These are phyloP conservation scores for Chlamydomonas sp. DNA, from an alignment of 139 green algal genomes.

Conservation along the genomic window DNA sequence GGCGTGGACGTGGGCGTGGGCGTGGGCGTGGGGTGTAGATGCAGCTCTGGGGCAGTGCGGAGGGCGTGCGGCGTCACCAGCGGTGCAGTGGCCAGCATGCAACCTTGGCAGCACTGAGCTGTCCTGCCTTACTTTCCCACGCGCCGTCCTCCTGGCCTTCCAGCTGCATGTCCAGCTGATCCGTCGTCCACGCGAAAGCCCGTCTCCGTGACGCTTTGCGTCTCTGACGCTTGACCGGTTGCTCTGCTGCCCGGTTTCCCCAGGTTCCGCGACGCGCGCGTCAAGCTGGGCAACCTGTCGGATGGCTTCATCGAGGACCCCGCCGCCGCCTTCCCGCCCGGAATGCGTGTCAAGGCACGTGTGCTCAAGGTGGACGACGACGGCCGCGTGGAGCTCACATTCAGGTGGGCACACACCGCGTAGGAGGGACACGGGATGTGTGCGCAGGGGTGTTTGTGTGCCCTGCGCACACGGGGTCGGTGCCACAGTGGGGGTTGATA, in stretches of 20 bases:
- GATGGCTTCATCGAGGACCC: constrained; percentile 88
- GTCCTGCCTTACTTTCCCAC: too few species aligned
- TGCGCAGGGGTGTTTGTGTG: too few species aligned
- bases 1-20: too few species aligned
- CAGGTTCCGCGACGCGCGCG: constrained; percentile 65
- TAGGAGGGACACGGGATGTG: too few species aligned
- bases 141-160: too few species aligned
- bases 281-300: constrained; percentile 86
- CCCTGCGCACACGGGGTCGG: too few species aligned
- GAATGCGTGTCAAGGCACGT: constrained; percentile 65
- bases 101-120: too few species aligned
- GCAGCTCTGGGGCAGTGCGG: not conserved
- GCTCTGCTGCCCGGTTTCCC: not conserved
- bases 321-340: constrained; percentile 77
- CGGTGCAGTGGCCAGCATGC: not conserved
- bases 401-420: constrained; percentile 45
- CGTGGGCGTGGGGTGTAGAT: not conserved
- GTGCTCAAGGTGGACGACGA: not conserved
- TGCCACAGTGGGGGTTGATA: too few species aligned
- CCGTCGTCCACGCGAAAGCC: not conserved
- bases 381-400: constrained; percentile 71
- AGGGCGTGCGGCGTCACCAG: not conserved
- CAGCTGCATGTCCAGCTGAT: not conserved
- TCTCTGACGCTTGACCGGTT: not conserved
- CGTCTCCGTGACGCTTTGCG: not conserved